Conservation (phyloP, 164 flowering plant species). For the Protea cynaroides region DNA sequence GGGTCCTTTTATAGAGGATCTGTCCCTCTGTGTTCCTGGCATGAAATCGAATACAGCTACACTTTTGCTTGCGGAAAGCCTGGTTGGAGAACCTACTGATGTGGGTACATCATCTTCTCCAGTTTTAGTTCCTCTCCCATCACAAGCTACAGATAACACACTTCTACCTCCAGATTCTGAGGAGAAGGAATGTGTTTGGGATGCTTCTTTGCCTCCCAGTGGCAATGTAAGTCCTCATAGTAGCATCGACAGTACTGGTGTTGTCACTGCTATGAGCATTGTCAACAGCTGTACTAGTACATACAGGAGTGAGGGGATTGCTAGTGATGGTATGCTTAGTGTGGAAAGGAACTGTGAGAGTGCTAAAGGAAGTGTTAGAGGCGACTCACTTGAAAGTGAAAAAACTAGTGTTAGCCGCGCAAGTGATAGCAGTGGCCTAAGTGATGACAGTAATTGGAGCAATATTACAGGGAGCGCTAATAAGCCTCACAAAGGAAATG, state of each 20-base stretch:
- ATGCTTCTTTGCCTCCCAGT: slow-evolving; percentile 74
- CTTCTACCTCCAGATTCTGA: slow-evolving; percentile 40
- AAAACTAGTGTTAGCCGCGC: slow-evolving; percentile 70
- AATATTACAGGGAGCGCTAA: slow-evolving; percentile 59
- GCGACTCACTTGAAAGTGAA: slow-evolving; percentile 65
- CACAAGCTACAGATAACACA: slow-evolving; percentile 42
- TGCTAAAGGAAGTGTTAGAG: slow-evolving; percentile 47
- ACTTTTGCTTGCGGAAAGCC: slow-evolving; percentile 36
- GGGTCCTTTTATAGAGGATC: slow-evolving; percentile 51
- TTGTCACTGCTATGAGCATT: slow-evolving; percentile 62
- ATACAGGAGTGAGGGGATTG: slow-evolving; percentile 43
- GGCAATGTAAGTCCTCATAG: slow-evolving; percentile 71
- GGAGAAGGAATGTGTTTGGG: slow-evolving; percentile 73
- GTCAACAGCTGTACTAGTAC: slow-evolving; percentile 58
- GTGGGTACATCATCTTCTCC: slow-evolving; percentile 29
- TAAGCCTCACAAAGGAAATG: slow-evolving; percentile 80
- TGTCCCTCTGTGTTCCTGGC: slow-evolving; percentile 30
- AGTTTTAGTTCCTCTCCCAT: slow-evolving; percentile 38
- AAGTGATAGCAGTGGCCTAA: slow-evolving; percentile 71
- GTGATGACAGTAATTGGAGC: slow-evolving; percentile 83
- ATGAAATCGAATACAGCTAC: slow-evolving; percentile 26
- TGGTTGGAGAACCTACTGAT: slow-evolving; percentile 47
- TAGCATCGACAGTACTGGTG: slow-evolving; percentile 54
- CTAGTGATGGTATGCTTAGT: slow-evolving; percentile 59
- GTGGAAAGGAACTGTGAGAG: slow-evolving; percentile 48